Conservation (phyloP, 2,329 filamentous ascomycete genomes). For the Sclerotinia sclerotiorum region DNA sequence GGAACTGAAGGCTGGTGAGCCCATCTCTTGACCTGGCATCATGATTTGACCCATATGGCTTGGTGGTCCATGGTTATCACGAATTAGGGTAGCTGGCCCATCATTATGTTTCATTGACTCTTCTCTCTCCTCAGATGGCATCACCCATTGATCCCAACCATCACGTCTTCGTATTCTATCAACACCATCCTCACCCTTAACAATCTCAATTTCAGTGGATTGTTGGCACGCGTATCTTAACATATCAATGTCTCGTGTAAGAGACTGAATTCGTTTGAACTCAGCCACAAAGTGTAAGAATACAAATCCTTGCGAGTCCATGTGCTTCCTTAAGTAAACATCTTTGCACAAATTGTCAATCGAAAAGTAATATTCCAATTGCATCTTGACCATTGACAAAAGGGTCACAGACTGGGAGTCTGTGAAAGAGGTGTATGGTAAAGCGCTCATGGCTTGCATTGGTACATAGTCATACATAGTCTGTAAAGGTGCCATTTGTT, state of each 20-base stretch:
- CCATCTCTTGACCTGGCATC: slow-evolving; percentile 34
- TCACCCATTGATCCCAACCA: slow-evolving; percentile 78
- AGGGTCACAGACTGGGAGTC: slow-evolving; percentile 52
- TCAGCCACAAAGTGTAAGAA: slow-evolving; percentile 72
- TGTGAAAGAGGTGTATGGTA: slow-evolving; percentile 57
- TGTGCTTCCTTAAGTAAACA: slow-evolving; percentile 79
- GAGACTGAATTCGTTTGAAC: slow-evolving; percentile 80
- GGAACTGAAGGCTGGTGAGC: slow-evolving; percentile 37
- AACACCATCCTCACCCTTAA: slow-evolving; percentile 70
- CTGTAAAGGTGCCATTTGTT: slow-evolving; percentile 46
- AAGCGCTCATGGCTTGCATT: slow-evolving; percentile 56
- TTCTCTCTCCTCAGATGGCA: slow-evolving; percentile 70
- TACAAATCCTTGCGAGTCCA: slow-evolving; percentile 95
- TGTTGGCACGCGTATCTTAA: slow-evolving; percentile 74
- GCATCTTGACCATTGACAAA: slow-evolving; percentile 45
- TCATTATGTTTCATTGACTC: slow-evolving; percentile 72
- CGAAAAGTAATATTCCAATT: slow-evolving; percentile 94
- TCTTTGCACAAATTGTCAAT: slow-evolving; percentile 95
- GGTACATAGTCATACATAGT: slow-evolving; percentile 58
- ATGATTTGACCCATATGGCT: slow-evolving; percentile 34
- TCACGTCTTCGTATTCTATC: slow-evolving; percentile 75
- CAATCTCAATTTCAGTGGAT: slow-evolving; percentile 71
- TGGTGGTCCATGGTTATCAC: slow-evolving; percentile 31
- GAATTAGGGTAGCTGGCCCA: slow-evolving; percentile 53
- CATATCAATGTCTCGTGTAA: slow-evolving; percentile 71